phyloP scores from a whole-genome alignment of 2,329 filamentous ascomycete species.

The Xylariaceae sp. region DNA sequence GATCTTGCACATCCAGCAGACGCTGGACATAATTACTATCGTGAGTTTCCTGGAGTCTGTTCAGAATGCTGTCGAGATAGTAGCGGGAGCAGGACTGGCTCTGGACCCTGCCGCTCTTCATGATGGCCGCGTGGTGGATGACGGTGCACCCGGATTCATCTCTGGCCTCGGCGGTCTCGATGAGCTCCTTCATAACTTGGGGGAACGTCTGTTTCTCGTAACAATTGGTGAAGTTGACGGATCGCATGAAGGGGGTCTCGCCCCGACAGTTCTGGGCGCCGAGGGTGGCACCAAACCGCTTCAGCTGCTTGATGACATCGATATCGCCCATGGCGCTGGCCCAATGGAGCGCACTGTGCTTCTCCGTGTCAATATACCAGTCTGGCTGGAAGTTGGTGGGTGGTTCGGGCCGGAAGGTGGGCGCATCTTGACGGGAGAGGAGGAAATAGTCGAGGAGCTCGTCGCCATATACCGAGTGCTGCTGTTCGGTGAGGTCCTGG shows the following conservation, averaged over 20 bases:
- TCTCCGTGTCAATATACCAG: conserved; percentile 86
- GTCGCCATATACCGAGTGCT: conserved; percentile 87
- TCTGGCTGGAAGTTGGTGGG: conserved; percentile 83
- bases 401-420: conserved; percentile 65
- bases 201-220: conserved; percentile 91
- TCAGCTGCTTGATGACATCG: conserved; percentile 80
- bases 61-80: conserved; percentile 86
- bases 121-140: conserved; percentile 88
- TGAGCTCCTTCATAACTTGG: conserved; percentile 71
- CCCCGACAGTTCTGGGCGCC: conserved; percentile 63
- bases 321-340: conserved; percentile 95
- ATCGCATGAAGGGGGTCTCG: conserved; percentile 90
- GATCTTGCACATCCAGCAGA: conserved; percentile 74
- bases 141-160: conserved; percentile 81
- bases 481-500: conserved; percentile 64
- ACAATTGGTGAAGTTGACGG: conserved; percentile 94
- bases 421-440: conserved; percentile 70
- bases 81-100: conserved; percentile 88
- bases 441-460: conserved; percentile 95
- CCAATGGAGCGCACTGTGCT: conserved; percentile 93
- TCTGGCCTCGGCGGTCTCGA: conserved; percentile 69
- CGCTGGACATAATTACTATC: conserved; percentile 69
- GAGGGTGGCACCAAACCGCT: conserved; percentile 69
- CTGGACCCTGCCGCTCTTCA: conserved; percentile 70
- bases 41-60: conserved; percentile 73